phyloP scores from a whole-genome alignment of 768 basidiomycete species.

The Cyclocybe cylindracea region DNA sequence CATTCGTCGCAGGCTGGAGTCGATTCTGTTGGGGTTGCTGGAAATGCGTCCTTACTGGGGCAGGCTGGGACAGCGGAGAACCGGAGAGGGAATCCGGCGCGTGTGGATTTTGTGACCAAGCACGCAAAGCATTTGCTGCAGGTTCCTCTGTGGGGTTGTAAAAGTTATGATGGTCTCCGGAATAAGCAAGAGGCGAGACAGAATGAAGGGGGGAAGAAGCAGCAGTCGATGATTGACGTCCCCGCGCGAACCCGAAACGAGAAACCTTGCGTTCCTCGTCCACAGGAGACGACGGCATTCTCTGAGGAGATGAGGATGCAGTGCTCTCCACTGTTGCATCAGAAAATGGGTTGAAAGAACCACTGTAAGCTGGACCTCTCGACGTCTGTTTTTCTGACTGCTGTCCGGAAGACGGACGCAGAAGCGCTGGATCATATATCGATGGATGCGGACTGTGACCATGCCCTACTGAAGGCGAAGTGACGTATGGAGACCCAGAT shows the following conservation, averaged over 20 bases:
- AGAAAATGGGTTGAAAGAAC: constrained; percentile 82
- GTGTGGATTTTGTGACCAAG: constrained; percentile 23
- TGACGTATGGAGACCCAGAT: constrained; percentile 35
- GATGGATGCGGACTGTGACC: constrained; percentile 48
- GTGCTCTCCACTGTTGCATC: constrained; percentile 51
- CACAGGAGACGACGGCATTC: constrained; percentile 36
- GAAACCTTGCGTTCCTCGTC: constrained; percentile 77
- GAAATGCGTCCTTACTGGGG: constrained; percentile 39
- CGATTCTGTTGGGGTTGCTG: constrained; percentile 37
- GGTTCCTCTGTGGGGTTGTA: constrained; percentile 22
- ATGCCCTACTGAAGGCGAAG: constrained; percentile 55
- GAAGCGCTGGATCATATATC: constrained; percentile 54
- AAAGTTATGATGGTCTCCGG: constrained; percentile 50
- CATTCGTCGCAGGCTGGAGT: constrained; percentile 56
- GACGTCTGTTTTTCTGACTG: constrained; percentile 47
- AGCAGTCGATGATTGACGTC: constrained; percentile 58
- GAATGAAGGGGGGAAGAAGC: constrained; percentile 62
- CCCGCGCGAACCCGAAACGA: constrained; percentile 79
- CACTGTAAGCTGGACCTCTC: constrained; percentile 58
- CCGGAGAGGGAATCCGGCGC: constrained; percentile 26
- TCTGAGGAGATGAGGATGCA: constrained; percentile 26
- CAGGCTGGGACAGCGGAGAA: constrained; percentile 51
- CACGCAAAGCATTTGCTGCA: constrained; percentile 2
- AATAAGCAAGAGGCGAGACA: constrained; percentile 53
- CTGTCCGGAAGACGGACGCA: constrained; percentile 34